A percentile compares a stretch with the other conserved stretches of the same genome.
phyloP scores from a whole-genome alignment of 129 eudicot species.

The Chrysanthemum seticuspe region DNA sequence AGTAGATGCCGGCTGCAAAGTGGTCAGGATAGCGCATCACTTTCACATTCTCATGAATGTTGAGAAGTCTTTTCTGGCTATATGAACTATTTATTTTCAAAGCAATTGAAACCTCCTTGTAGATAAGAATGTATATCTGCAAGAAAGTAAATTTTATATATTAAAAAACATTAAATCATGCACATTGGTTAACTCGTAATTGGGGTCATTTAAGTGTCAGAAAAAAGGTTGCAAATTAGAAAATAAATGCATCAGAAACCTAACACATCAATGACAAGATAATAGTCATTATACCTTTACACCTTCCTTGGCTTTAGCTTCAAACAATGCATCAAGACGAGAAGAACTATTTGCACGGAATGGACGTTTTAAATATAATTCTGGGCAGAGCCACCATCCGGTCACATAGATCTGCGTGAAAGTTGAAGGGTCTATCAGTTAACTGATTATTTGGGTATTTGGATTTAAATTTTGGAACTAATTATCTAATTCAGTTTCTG shows the following conservation, averaged over 20 bases:
- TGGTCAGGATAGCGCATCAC: conserved; percentile 95
- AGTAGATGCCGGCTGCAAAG: conserved; percentile 77
- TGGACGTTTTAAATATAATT: conserved; percentile 83
- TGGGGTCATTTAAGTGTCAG: background rate
- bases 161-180: conserved; percentile 1
- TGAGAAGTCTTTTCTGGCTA: conserved; percentile 81
- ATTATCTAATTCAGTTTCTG: too few species aligned
- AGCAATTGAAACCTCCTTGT: conserved; percentile 96
- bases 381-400: conserved; percentile 99
- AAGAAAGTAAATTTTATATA: conserved; percentile 13
- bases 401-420: conserved; percentile 80
- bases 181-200: background rate
- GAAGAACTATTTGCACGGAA: conserved; percentile 63
- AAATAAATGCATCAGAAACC: background rate
- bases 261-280: background rate
- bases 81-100: conserved; percentile 89
- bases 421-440: conserved; percentile 13
- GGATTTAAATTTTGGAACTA: background rate
- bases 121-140: conserved; percentile 94
- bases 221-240: too few species aligned
- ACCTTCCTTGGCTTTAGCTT: conserved; percentile 95
- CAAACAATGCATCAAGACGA: conserved; percentile 79
- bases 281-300: conserved; percentile 60
- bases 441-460: background rate
- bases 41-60: conserved; percentile 85